Evolutionary conservation across 2,329 filamentous ascomycete species (phyloP).

Genomic region (Beauveria sp.): DNA sequence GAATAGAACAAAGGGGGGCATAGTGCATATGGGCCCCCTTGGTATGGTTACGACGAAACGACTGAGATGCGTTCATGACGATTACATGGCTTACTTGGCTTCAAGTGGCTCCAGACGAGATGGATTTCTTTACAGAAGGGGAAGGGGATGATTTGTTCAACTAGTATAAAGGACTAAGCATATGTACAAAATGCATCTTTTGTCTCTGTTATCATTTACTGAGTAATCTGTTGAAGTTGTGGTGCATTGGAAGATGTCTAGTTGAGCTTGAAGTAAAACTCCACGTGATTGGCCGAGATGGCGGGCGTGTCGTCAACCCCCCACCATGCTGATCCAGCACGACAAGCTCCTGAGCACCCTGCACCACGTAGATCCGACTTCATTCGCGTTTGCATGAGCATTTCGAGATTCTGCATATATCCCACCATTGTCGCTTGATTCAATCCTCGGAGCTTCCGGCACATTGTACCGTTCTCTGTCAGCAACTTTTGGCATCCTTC

Average conservation of each 20-base stretch:
- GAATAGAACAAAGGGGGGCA: slow-evolving; percentile 20
- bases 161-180: slow-evolving; percentile 5
- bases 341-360: not conserved
- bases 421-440: not conserved
- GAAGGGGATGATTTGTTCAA: slow-evolving; percentile 4
- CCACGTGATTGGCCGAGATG: slow-evolving; percentile 3
- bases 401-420: not conserved
- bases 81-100: slow-evolving; percentile 9
- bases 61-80: slow-evolving; percentile 21
- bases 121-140: not conserved
- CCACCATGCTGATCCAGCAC: not conserved
- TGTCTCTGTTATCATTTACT: not conserved
- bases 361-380: not conserved
- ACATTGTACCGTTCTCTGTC: too few species aligned
- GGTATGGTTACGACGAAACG: slow-evolving; percentile 21
- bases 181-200: slow-evolving; percentile 12
- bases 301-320: not conserved
- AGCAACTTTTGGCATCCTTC: too few species aligned
- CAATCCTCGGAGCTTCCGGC: too few species aligned
- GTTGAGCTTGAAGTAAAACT: not conserved
- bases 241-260: not conserved
- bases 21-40: slow-evolving; percentile 14
- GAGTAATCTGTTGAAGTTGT: too few species aligned
- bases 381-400: not conserved
- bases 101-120: slow-evolving; percentile 7